phyloP scores from a whole-genome alignment of 371 early-diverging fungal genomes.

The Mortierella sp. region DNA sequence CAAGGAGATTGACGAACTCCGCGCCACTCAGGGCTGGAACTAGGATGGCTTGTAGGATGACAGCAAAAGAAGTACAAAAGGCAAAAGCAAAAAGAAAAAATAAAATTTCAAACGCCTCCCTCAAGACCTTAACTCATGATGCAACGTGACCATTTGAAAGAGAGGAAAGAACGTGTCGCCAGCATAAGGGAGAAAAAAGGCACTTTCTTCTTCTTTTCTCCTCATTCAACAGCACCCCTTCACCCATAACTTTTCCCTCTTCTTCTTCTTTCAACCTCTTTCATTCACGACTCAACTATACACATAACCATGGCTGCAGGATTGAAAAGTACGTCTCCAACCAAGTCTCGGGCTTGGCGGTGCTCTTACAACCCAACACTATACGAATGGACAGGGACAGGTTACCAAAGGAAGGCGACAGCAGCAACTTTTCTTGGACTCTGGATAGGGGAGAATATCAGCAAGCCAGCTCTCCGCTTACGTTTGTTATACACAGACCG shows the following conservation, averaged over 20 bases:
- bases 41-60: neutral
- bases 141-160: constrained; percentile 1
- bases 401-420: neutral
- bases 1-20: constrained; percentile 49
- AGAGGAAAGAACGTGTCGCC: neutral
- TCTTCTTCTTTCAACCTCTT: neutral
- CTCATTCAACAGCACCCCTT: neutral
- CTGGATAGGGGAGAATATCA: neutral
- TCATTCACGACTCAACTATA: constrained; percentile 4
- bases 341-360: neutral
- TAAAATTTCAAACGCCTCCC: neutral
- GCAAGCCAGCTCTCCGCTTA: neutral
- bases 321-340: constrained; percentile 42
- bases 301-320: constrained; percentile 42
- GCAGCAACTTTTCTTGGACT: neutral
- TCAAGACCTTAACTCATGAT: neutral
- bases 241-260: neutral
- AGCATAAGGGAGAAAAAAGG: neutral
- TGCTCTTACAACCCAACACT: neutral
- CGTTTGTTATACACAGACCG: neutral
- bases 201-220: neutral
- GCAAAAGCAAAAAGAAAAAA: neutral
- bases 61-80: neutral
- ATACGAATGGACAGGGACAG: neutral
- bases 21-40: constrained; percentile 56